These are phyloP conservation scores for Rosa chinensis DNA, from an alignment of 306 rosid species.

Conservation along the genomic window DNA sequence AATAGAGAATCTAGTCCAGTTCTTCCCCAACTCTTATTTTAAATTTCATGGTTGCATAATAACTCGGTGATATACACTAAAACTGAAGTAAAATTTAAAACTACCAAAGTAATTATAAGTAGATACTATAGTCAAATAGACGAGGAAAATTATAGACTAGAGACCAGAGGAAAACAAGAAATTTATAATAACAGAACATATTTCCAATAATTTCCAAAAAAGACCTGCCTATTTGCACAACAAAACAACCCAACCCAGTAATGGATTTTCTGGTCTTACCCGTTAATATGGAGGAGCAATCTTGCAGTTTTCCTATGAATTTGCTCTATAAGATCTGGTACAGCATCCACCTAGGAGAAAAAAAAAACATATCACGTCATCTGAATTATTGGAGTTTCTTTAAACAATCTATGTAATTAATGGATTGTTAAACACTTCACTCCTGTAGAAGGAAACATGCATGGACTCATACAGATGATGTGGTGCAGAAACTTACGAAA, in stretches of 20 bases:
- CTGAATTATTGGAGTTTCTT: conserved; percentile 2
- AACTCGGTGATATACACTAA: no score
- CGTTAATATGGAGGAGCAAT: conserved; percentile 77
- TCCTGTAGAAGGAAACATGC: not conserved
- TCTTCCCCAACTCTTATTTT: no score
- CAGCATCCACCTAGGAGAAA: conserved; percentile 78
- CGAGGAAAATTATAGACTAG: not conserved
- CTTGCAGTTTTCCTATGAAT: conserved; percentile 85
- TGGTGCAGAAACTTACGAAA: not conserved
- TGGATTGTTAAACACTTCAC: not conserved
- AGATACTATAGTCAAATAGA: not conserved
- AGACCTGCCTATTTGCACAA: not conserved
- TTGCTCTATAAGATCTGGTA: conserved; percentile 83
- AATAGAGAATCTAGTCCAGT: no score
- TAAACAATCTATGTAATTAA: not conserved
- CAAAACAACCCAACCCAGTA: conserved; percentile 1
- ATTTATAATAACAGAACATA: not conserved
- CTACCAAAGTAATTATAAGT: not conserved
- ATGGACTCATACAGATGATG: not conserved
- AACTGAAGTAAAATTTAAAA: no score
- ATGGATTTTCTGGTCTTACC: conserved; percentile 50
- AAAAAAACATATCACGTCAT: conserved; percentile 12
- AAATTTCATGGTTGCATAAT: no score
- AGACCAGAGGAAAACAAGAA: not conserved
- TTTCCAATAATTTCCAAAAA: not conserved